Base-by-base conservation (phyloP, 148 eudicot species). In the Gaultheria prostrata region DNA sequence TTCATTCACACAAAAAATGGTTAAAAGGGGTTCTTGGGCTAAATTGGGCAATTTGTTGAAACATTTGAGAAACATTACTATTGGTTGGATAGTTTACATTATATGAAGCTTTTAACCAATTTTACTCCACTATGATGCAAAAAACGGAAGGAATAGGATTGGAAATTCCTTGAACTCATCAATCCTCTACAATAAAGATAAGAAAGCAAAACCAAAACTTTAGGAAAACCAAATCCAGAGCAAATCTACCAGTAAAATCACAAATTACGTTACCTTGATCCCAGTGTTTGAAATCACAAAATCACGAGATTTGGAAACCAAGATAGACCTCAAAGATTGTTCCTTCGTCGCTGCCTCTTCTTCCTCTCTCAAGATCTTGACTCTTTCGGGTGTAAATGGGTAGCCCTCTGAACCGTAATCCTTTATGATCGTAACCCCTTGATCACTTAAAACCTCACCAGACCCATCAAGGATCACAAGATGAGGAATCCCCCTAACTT, bases 401-500 rank as follows among this genome's bases (percentile, higher is more conserved):
- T 91, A 86, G 3, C 88, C 93, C 43, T 86, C 83, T 0, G 78
- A 86, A 28, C 85, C 86, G 70, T 89, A 76, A 33, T 89, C 93
- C 86, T 81, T 71, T 59, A 91, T 76, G 84, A 89, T 72, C 53
- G 49, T 80, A 57, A 88, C 93, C 53, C 91, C 93, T 80, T 86
- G 86, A 65, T 80, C 74, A 17, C 86, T 91, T 53, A 75, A 67
- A 65, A 91, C 90, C 70, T 82, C 86, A 75, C 93, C 91, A 43
- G 82, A 79, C 82, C 83, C 85, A 82, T 85, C 85, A 49, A 91
- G 87, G 69, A 90, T 75, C 78, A 86, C 90, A 35, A 91, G 91
- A 86, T 84, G 45, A 79, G 93, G 93, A 72, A 91, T 91, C 43
- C 90, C 91, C 84, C 79, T 79, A 82, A 91, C 93, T 48, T 48